Conservation (phyloP, 1,139 yeast species). For the Casaregolazyma lundiana region DNA sequence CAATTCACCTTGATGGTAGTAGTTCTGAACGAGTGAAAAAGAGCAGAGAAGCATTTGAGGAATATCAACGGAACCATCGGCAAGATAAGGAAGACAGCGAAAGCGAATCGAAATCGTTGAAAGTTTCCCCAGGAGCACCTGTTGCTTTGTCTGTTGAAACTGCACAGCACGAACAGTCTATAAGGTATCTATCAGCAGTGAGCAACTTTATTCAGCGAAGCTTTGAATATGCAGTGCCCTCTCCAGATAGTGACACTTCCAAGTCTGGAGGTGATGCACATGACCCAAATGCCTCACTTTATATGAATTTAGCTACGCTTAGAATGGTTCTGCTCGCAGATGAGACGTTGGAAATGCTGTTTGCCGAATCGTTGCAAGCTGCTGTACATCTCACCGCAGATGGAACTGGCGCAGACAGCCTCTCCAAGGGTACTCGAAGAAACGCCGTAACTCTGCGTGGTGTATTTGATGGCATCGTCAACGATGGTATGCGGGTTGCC, state of each 20-base stretch:
- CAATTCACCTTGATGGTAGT: slow-evolving; percentile 22
- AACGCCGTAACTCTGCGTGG: slow-evolving; percentile 55
- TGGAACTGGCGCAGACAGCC: slow-evolving; percentile 31
- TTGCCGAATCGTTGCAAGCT: slow-evolving; percentile 58
- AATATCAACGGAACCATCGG: slow-evolving; percentile 14
- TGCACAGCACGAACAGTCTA: slow-evolving; percentile 66
- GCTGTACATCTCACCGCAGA: slow-evolving; percentile 62
- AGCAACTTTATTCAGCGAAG: slow-evolving; percentile 83
- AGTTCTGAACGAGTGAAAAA: slow-evolving; percentile 19
- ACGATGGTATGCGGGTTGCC: slow-evolving; percentile 90
- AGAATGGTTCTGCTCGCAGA: slow-evolving; percentile 93
- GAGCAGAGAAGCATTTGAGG: slow-evolving; percentile 17
- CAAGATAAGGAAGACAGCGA: slow-evolving; percentile 11
- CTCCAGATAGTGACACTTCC: background rate
- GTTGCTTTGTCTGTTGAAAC: slow-evolving; percentile 34
- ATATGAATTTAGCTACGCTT: slow-evolving; percentile 79
- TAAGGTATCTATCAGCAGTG: slow-evolving; percentile 80
- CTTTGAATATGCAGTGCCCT: slow-evolving; percentile 82
- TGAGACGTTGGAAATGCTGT: slow-evolving; percentile 83
- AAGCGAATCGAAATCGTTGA: background rate
- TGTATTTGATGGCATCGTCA: slow-evolving; percentile 85
- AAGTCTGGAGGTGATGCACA: slow-evolving; percentile 42
- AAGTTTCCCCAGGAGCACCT: background rate
- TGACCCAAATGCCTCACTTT: slow-evolving; percentile 73
- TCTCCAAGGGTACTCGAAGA: slow-evolving; percentile 16